Evolutionary conservation across 2,329 filamentous ascomycete genomes (phyloP).

Genomic region (Seiridium unicorne): DNA sequence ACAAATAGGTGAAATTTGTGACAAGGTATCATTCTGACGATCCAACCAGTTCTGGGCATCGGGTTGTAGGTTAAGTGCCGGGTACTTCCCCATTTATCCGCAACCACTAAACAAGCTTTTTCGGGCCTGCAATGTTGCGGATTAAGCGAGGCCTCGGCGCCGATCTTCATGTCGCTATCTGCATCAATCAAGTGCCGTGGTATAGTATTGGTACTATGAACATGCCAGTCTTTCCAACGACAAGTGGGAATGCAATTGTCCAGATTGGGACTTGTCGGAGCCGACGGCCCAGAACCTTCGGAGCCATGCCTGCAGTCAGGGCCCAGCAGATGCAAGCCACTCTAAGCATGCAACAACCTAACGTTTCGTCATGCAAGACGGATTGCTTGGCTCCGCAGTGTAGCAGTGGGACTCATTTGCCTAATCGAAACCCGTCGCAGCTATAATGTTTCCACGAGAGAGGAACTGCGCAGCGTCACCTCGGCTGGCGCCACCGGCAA

Average conservation of each 20-base stretch:
- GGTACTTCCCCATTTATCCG: background rate
- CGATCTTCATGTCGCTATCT: background rate
- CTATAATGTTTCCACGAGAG: background rate
- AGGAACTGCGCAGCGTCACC: background rate
- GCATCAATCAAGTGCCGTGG: background rate
- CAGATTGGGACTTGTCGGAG: too few species aligned
- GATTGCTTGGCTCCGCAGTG: conserved; percentile 5
- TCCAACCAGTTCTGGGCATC: background rate
- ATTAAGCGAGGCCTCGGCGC: background rate
- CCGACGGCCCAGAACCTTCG: too few species aligned
- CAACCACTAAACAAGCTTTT: background rate
- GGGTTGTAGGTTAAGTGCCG: background rate
- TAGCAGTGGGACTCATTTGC: background rate
- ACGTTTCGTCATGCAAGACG: background rate
- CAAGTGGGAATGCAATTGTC: too few species aligned
- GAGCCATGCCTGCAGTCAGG: too few species aligned
- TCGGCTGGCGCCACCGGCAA: too few species aligned
- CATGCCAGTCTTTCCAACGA: too few species aligned
- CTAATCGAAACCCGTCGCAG: conserved; percentile 4
- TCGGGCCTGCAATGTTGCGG: background rate
- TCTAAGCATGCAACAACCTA: too few species aligned
- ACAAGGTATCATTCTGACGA: background rate
- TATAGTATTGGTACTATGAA: background rate
- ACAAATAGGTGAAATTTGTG: too few species aligned
- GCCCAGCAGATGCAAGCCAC: too few species aligned